Base-by-base conservation (phyloP, 495 filamentous ascomycete species). In the Penicillium longicatenatum region DNA sequence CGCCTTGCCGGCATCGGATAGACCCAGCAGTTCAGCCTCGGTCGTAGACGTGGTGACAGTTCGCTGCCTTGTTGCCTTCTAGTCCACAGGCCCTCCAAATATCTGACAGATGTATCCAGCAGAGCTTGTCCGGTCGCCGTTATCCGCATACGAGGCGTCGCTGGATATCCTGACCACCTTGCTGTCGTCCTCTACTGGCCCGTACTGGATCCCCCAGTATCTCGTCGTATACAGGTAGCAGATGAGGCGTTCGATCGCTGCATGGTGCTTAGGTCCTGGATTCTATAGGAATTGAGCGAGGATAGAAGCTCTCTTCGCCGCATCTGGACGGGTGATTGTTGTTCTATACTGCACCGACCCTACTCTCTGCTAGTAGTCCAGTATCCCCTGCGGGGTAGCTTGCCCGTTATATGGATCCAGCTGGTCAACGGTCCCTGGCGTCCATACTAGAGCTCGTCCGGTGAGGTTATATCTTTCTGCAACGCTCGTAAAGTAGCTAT, bases 281-380 rank as follows among this genome's bases (percentile, higher is more conserved):
- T 72, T 72, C 8, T 41, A 48, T 1, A 66, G 47, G 50, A 57
- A 66, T 46, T 62, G n/a, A 22, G 67, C 50, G n/a, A 72, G 30
- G 10, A 55, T 50, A 1, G 46, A 35, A 0, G 48, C 49, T 2
- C 56, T 50, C 24, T 52, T 55, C 1, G 66, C 55, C 10, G 62
- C 50, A 49, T 71, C 67, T 26, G 62, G 43, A 11, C 60, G 17
- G 2, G 69, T 70, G 14, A 55, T 66, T 0, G 57, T 58, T 7
- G 66, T 55, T 12, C 62, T 44, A 58, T 66, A 73, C 22, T 54
- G 46, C 10, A 55, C n/a, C 7, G 62, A 73, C 26, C 69, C 62
- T n/a, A 73, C 55, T 37, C 64, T 63, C 33, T 63, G 52, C 37
- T 68, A 59, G 46, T 70, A 70, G 16, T 37, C 12, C 19, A 63